phyloP scores from a whole-genome alignment of 129 eudicot genomes.

The Chrysanthemum makinoi region DNA sequence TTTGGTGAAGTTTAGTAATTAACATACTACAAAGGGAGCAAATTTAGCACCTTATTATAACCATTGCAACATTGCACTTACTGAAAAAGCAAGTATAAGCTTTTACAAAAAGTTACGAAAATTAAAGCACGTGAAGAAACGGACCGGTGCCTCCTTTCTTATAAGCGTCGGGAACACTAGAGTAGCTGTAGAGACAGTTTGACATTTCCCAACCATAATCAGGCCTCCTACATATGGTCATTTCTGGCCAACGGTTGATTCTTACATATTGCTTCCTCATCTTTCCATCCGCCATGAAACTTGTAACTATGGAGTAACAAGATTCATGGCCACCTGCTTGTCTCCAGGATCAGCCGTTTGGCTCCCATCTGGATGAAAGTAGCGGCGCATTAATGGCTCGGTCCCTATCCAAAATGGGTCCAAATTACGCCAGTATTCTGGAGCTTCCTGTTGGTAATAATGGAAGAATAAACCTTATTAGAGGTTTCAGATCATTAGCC shows the following conservation, averaged over 20 bases:
- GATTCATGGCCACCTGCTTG: slow-evolving; percentile 88
- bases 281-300: slow-evolving; percentile 50
- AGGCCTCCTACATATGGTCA: slow-evolving; percentile 43
- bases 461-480: slow-evolving; percentile 2
- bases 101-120: not conserved
- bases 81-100: not conserved
- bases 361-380: slow-evolving; percentile 79
- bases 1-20: no score
- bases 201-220: slow-evolving; percentile 94
- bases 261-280: slow-evolving; percentile 80
- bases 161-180: slow-evolving; percentile 63
- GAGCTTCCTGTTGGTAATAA: slow-evolving; percentile 43
- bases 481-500: not conserved
- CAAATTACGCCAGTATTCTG: slow-evolving; percentile 60
- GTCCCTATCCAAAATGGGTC: slow-evolving; percentile 79
- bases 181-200: slow-evolving; percentile 52
- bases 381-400: slow-evolving; percentile 50
- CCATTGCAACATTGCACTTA: no score
- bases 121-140: slow-evolving; percentile 24
- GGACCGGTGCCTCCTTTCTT: slow-evolving; percentile 73
- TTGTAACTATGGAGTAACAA: slow-evolving; percentile 62
- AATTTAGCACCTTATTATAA: no score
- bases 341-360: slow-evolving; percentile 65
- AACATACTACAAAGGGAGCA: no score
- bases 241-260: slow-evolving; percentile 73